Percentiles rank a stretch among this genome's conserved stretches.
Evolutionary conservation across 2,329 filamentous ascomycete genomes (phyloP).

Genomic region (Colletotrichum neosansevieriae): DNA sequence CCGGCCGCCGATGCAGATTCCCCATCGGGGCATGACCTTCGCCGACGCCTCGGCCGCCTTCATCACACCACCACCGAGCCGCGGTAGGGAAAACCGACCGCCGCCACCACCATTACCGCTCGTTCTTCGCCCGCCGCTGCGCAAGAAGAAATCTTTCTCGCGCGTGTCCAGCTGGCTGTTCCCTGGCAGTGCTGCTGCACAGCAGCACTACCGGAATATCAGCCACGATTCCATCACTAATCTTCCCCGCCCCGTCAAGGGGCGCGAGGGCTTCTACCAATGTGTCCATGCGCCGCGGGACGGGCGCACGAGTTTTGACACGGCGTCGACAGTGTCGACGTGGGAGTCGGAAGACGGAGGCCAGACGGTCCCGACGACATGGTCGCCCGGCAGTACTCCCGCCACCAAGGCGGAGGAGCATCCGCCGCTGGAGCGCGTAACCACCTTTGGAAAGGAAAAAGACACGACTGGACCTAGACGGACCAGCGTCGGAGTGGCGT

Average conservation of each 20-base stretch:
- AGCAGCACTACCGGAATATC: slow-evolving; percentile 53
- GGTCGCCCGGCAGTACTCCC: slow-evolving; percentile 61
- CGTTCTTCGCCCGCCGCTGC: slow-evolving; percentile 68
- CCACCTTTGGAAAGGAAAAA: slow-evolving; percentile 38
- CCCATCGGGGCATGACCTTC: slow-evolving; percentile 47
- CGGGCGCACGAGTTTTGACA: slow-evolving; percentile 58
- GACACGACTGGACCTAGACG: slow-evolving; percentile 13
- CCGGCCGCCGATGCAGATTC: slow-evolving; percentile 50
- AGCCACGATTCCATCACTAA: slow-evolving; percentile 67
- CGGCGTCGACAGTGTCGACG: slow-evolving; percentile 61
- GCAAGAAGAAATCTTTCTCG: slow-evolving; percentile 77
- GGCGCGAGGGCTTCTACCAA: slow-evolving; percentile 69
- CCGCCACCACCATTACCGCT: slow-evolving; percentile 69
- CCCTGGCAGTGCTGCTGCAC: slow-evolving; percentile 48
- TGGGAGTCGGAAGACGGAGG: slow-evolving; percentile 62
- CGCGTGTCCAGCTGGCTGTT: slow-evolving; percentile 72
- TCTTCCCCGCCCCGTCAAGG: slow-evolving; percentile 63
- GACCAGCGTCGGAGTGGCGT: slow-evolving; percentile 37
- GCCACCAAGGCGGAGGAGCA: slow-evolving; percentile 54
- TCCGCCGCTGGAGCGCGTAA: slow-evolving; percentile 44
- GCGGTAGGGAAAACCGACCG: slow-evolving; percentile 50
- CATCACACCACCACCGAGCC: slow-evolving; percentile 45
- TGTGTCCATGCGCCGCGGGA: slow-evolving; percentile 56
- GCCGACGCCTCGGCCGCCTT: slow-evolving; percentile 49
- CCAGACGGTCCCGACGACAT: slow-evolving; percentile 60